phyloP scores from a whole-genome alignment of 306 rosid species.

The Trichosanthes cucumerina region DNA sequence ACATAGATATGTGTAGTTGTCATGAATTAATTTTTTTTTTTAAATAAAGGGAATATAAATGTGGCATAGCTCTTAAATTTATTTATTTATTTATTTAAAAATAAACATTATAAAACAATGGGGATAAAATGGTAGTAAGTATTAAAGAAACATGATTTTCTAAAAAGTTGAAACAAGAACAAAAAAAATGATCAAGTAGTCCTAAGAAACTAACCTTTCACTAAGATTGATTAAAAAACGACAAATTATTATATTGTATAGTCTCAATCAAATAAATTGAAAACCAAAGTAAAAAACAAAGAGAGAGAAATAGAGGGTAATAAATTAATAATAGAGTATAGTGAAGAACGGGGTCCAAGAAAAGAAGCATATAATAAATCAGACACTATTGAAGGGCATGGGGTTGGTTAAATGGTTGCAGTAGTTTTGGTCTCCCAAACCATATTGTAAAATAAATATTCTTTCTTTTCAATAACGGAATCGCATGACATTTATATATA shows the following conservation, averaged over 20 bases:
- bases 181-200: background rate
- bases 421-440: conserved; percentile 2
- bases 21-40: too few species aligned
- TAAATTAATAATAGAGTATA: too few species aligned
- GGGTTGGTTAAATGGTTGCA: background rate
- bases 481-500: background rate
- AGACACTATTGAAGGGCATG: background rate
- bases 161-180: too few species aligned
- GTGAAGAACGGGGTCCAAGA: background rate
- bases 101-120: too few species aligned
- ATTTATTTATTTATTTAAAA: too few species aligned
- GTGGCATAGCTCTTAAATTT: too few species aligned
- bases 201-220: background rate
- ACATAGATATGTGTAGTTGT: too few species aligned
- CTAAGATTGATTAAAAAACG: background rate
- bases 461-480: background rate
- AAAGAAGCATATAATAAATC: background rate
- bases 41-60: too few species aligned
- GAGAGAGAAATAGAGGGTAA: background rate
- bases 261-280: background rate
- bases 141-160: background rate
- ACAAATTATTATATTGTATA: background rate
- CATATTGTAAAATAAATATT: conserved; percentile 2
- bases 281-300: background rate
- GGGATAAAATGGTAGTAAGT: too few species aligned